Percentiles rank a stretch among this genome's conserved stretches.
phyloP scores from a whole-genome alignment of 495 filamentous ascomycete species.

The Podospora australis region DNA sequence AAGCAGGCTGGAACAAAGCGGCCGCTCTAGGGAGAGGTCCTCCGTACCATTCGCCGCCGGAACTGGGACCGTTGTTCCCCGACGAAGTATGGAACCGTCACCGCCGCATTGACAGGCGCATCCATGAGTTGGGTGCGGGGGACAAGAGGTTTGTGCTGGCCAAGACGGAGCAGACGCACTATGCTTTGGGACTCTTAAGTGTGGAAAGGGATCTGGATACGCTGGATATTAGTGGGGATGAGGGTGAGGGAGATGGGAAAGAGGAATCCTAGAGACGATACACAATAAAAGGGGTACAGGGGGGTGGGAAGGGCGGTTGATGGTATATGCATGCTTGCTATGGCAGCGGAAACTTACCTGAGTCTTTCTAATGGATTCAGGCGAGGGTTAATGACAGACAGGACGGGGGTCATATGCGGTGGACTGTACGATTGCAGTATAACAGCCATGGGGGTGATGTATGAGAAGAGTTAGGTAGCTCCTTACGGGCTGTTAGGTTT shows the following conservation, averaged over 20 bases:
- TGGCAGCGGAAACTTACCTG: too few relatives aligned
- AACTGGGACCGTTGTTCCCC: slow-evolving; percentile 26
- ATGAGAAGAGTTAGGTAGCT: too few relatives aligned
- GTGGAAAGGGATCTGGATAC: slow-evolving; percentile 47
- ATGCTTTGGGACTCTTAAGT: slow-evolving; percentile 46
- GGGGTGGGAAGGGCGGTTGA: background rate
- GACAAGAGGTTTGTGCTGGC: slow-evolving; percentile 37
- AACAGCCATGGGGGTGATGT: too few relatives aligned
- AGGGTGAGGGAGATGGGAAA: slow-evolving; percentile 14
- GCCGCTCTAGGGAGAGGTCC: slow-evolving; percentile 68
- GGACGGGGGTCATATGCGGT: too few relatives aligned
- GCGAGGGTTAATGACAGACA: too few relatives aligned
- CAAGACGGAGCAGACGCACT: slow-evolving; percentile 44
- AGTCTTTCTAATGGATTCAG: too few relatives aligned
- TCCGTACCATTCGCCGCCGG: slow-evolving; percentile 53
- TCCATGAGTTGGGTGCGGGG: slow-evolving; percentile 30
- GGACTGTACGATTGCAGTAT: too few relatives aligned
- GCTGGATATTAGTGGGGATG: slow-evolving; percentile 36
- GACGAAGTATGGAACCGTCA: slow-evolving; percentile 36
- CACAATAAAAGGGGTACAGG: background rate
- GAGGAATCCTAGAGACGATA: background rate
- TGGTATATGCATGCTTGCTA: too few relatives aligned
- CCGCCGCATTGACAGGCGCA: slow-evolving; percentile 35
- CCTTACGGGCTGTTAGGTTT: too few relatives aligned
- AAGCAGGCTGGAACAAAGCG: slow-evolving; percentile 70